Evolutionary conservation across 805 yeast species (phyloP), one percentile per base, ranked within the genome.

Genomic region (Barnettozyma californica): DNA sequence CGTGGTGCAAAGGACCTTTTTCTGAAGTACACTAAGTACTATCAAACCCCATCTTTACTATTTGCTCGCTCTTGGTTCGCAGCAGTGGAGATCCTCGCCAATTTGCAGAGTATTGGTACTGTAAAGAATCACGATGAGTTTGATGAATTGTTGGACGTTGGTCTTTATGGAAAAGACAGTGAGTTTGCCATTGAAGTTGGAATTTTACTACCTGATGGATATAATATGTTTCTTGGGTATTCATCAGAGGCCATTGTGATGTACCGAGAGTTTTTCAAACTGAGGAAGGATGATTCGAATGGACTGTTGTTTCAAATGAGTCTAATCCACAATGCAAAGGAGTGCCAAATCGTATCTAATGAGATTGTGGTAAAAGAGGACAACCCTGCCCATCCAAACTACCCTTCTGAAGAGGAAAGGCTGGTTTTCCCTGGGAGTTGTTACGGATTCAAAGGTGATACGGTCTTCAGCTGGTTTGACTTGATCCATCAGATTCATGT

Each of bases 1-100:
- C 63, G 76, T 50, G 87, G 85, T 2, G 87, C 86, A 0, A 81
- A 80, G 55, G 84, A 79, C 48, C 60, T 83, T n/a, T 66, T 83
- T 13, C 63, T 80, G 44, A 80, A 77, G 53, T 77, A 78, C 47
- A 56, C 48, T 57, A 53, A 55, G 27, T 53, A 50, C 64, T 49
- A 55, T 25, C 53, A 53, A 11, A 58, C 62, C 1, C 59, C 62
- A 9, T 46, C 80, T 4, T 66, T 72, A 41, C 66, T 75, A 1
- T 55, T 79, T 19, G 70, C 82, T 1, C 75, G 77, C 49, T 65
- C 69, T 27, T 81, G 87, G 87, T 81, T 75, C 58, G 66, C 75
- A 4, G 71, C 79, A 1, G 72, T 80, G 49, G 86, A 81, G 56
- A 67, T 78, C 4, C 62, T 80, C 29, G 86, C 87, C 0, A 81